These are phyloP conservation scores for Sphagnum fallax DNA, from an alignment of 228 moss, liverwort and hornwort species.

Conservation along the genomic window DNA sequence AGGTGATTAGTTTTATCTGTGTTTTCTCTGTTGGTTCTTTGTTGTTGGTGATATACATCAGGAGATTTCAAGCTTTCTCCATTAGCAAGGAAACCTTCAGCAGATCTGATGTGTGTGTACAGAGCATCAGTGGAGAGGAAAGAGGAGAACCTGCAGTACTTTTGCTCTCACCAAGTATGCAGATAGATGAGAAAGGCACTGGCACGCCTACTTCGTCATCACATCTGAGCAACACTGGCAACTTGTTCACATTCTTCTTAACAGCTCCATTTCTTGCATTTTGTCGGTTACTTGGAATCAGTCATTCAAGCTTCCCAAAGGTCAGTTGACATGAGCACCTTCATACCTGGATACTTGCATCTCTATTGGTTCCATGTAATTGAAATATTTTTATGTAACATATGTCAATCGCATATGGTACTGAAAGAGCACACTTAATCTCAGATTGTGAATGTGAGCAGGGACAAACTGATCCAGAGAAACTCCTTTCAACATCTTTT, in stretches of 20 bases:
- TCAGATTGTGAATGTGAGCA: conserved; percentile 7
- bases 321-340: conserved; percentile 16
- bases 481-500: conserved; percentile 46
- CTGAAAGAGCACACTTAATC: too few relatives aligned
- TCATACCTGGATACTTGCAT: too few relatives aligned
- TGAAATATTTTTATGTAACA: too few relatives aligned
- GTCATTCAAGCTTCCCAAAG: conserved; percentile 47
- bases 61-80: neutral
- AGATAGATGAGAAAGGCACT: conserved; percentile 62
- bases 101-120: neutral
- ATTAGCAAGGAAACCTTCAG: too few relatives aligned
- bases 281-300: conserved; percentile 71
- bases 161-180: conserved; percentile 69
- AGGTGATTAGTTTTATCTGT: conserved; percentile 34
- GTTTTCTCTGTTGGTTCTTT: neutral
- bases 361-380: too few relatives aligned
- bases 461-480: conserved; percentile 68
- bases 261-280: conserved; percentile 86
- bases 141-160: conserved; percentile 82
- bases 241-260: conserved; percentile 82
- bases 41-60: neutral
- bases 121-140: conserved; percentile 85
- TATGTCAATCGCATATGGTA: too few relatives aligned
- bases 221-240: conserved; percentile 64
- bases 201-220: conserved; percentile 52